Conservation (phyloP, 192 early-diverging fungal genomes). For the Jimgerdemannia lactiflua region DNA sequence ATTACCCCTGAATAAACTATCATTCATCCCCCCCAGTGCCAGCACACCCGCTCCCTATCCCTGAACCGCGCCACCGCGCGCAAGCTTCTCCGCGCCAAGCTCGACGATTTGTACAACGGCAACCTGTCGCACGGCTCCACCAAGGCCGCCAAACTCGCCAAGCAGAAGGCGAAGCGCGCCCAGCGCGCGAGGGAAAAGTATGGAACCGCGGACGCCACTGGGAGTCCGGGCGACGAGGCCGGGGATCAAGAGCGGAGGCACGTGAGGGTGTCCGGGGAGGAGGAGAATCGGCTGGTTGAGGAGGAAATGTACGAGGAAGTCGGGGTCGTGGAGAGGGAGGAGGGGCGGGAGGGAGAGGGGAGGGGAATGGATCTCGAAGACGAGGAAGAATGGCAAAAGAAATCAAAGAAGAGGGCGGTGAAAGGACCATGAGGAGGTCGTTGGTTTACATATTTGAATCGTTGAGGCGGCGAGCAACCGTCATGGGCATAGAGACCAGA, state of each 20-base stretch:
- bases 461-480: neutral
- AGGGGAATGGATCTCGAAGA: neutral
- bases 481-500: too few species aligned
- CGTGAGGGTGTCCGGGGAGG: neutral
- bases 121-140: conserved; percentile 53
- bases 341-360: conserved; percentile 10
- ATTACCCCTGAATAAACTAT: too few species aligned
- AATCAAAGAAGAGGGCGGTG: conserved; percentile 2
- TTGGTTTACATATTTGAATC: neutral
- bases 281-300: neutral
- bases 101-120: conserved; percentile 71
- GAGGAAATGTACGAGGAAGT: neutral
- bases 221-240: too few species aligned
- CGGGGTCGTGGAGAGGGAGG: neutral
- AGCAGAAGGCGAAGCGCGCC: conserved; percentile 49
- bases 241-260: too few species aligned
- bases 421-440: neutral
- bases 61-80: conserved; percentile 72
- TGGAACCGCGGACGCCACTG: too few species aligned
- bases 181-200: conserved; percentile 63
- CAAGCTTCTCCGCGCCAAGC: conserved; percentile 56
- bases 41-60: conserved; percentile 68
- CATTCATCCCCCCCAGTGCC: conserved; percentile 45
- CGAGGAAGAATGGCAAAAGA: neutral
- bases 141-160: conserved; percentile 59